These are phyloP conservation scores for Quercus agrifolia DNA, from an alignment of 306 rosid species.

Conservation along the genomic window DNA sequence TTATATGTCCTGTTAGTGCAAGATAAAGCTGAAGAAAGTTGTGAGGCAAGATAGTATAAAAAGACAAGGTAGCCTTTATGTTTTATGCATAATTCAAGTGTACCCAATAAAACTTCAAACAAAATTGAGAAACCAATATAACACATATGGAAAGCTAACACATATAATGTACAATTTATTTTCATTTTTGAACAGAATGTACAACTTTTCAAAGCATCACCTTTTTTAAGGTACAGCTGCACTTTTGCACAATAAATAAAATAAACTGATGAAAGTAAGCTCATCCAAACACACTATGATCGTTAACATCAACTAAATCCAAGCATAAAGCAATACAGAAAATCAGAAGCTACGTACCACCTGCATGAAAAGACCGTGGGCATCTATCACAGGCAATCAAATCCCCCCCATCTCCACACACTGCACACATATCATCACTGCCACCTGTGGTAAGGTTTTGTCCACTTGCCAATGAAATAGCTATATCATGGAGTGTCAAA, in stretches of 20 bases:
- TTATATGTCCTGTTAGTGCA: background rate
- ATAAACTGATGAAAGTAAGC: too few relatives aligned
- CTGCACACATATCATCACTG: slow-evolving; percentile 98
- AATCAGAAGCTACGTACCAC: slow-evolving; percentile 30
- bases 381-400: slow-evolving; percentile 82
- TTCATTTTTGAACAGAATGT: too few relatives aligned
- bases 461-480: slow-evolving; percentile 90
- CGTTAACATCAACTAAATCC: background rate
- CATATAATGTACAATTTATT: background rate
- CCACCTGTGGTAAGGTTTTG: slow-evolving; percentile 85
- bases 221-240: too few relatives aligned
- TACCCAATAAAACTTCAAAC: background rate
- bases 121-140: slow-evolving; percentile 2
- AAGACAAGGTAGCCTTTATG: background rate
- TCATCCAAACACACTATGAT: background rate
- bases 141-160: background rate
- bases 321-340: background rate
- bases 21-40: background rate
- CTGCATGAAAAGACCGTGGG: slow-evolving; percentile 95
- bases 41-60: background rate
- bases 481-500: slow-evolving; percentile 94
- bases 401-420: slow-evolving; percentile 90
- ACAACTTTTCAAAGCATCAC: too few relatives aligned
- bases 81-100: background rate
- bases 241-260: too few relatives aligned